Base-by-base conservation (phyloP, 306 rosid species). In the Pyrus betulifolia region DNA sequence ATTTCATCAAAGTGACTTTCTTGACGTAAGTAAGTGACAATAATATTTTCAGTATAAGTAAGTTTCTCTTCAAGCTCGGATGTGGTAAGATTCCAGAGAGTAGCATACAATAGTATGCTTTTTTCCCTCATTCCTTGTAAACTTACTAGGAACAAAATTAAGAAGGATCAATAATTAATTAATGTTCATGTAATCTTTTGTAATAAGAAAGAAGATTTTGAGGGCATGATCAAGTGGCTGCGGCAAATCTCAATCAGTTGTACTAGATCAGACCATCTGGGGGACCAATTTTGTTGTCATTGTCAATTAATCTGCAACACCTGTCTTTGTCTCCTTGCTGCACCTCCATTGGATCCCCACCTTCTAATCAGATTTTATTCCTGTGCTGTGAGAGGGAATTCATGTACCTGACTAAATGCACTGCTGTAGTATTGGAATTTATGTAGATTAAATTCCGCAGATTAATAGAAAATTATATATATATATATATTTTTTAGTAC, bases 151-250 rank as follows among this genome's bases (percentile, higher is more conserved):
- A 83, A 59, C 82, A 73, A 81, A 79, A 64, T 80, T 74, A 69
- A 85, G 93, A 82, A 84, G 90, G 82, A 87, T 89, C 72, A 85
- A 88, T 84, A 90, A 85, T 90, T 89, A 76, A 67, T 76, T 89
- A 76, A 76, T 76, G 88, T 78, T 86, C 84, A 85, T 86, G 91
- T 89, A 95, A 83, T 82, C 80, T 84, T 79, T 66, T 85, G 72
- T 80, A 86, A 92, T 91, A 91, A 90, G 88, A 74, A 88, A 76
- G 64, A 83, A 74, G 83, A 82, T 83, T 84, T 84, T 80, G 86
- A 79, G 76, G 79, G 71, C 75, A 74, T 67, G 79, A 80, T 80
- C 55, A 17, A 49, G 55, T 17, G 55, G 21, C 55, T 15, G 21
- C 55, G 4, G 55, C 55, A 74, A 70, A 89, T 83, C 79, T 67